Base-by-base conservation (phyloP, 345 rosid genomes). In the Arabidopsis arenosa region DNA sequence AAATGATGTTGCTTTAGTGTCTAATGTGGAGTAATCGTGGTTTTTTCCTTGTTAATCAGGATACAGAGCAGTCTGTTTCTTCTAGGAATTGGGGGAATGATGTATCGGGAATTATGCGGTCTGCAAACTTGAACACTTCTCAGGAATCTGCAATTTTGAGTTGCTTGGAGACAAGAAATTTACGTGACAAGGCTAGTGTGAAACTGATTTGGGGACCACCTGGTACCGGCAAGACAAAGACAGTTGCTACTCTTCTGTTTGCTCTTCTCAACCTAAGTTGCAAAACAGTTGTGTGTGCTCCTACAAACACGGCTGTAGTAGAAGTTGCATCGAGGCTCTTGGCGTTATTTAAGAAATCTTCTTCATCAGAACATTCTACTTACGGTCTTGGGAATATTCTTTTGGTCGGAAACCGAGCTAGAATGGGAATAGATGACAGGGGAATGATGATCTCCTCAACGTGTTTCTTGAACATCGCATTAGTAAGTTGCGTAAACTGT, bases 151-250 rank as follows among this genome's bases (percentile, higher is more conserved):
- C 83, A 9, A 55, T 86, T 48, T 15, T 66, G 21, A 49, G 69
- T 21, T 77, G 78, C 74, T 9, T 77, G 0, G 39, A 26, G 17
- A 30, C 30, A 35, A 43, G 70, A 43, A 8, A 32, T 0, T 39
- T 70, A 3, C 0, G 2, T 8, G 77, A 79, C 41, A 48, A 30
- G 62, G 65, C 51, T 4, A 60, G 61, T 9, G 83, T 83, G 12
- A 75, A 82, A 39, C 83, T 84, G 8, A 78, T 84, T 5, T 82
- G 84, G 85, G 89, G 87, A 3, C 89, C 89, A 4, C 89, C 87
- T 9, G 86, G 89, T 23, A 86, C 87, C 0, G 87, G 87, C 5
- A 86, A 86, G 18, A 86, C 89, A 47, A 80, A 76, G 63, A 86
- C 84, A 0, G 67, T 76, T 4, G 69, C 84, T 47, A 14, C 60